phyloP scores from a whole-genome alignment of 2,329 filamentous ascomycete genomes.

The Xylariaceae sp. region DNA sequence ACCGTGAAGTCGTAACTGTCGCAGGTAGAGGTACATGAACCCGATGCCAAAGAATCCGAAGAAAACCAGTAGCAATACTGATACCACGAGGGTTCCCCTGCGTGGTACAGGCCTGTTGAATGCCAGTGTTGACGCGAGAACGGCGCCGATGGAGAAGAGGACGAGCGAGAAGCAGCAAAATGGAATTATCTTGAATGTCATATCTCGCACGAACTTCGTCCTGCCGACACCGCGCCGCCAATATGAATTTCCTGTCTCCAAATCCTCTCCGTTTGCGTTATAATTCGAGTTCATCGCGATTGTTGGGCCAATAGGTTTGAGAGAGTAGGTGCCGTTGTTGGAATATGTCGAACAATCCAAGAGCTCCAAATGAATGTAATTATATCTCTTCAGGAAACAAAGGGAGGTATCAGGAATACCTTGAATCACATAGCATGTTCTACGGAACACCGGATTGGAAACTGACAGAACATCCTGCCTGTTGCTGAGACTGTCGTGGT shows the following conservation, averaged over 20 bases:
- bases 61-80: slow-evolving; percentile 17
- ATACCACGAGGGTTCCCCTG: slow-evolving; percentile 20
- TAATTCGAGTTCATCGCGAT: slow-evolving; percentile 16
- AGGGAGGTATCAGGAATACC: neutral
- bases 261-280: slow-evolving; percentile 5
- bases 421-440: slow-evolving; percentile 8
- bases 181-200: slow-evolving; percentile 27
- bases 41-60: slow-evolving; percentile 23
- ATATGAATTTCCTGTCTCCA: slow-evolving; percentile 15
- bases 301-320: slow-evolving; percentile 3
- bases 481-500: neutral
- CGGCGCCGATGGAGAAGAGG: slow-evolving; percentile 23
- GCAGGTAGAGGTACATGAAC: slow-evolving; percentile 14
- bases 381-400: slow-evolving; percentile 1
- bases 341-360: neutral
- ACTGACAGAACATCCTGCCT: neutral
- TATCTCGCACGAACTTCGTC: slow-evolving; percentile 18
- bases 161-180: slow-evolving; percentile 20
- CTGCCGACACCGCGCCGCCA: neutral
- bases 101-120: slow-evolving; percentile 21
- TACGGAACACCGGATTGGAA: neutral
- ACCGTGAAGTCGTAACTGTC: slow-evolving; percentile 12
- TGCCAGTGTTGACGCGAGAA: slow-evolving; percentile 22
- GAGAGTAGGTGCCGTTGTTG: neutral
- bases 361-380: slow-evolving; percentile 3